Percentiles rank a stretch among this genome's conserved stretches.
Conservation (phyloP, 2,329 filamentous ascomycete genomes). For the Periconia sp. region DNA sequence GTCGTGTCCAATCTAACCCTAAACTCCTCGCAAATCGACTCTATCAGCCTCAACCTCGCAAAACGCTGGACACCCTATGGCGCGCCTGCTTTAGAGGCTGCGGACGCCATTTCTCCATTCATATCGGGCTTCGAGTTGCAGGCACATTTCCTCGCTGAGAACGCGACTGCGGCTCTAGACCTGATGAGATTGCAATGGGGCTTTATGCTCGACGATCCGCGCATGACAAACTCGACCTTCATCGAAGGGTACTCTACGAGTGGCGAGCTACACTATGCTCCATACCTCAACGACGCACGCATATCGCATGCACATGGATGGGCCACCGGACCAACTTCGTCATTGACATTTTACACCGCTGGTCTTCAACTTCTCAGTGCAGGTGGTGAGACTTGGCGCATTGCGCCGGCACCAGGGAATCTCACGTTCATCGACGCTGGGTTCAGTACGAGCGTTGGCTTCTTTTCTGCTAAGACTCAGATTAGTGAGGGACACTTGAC, state of each 20-base stretch:
- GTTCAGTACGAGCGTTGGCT: slow-evolving; percentile 45
- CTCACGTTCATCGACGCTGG: slow-evolving; percentile 46
- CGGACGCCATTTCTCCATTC: slow-evolving; percentile 55
- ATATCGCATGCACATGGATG: slow-evolving; percentile 59
- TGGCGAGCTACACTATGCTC: slow-evolving; percentile 56
- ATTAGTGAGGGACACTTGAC: slow-evolving; percentile 19
- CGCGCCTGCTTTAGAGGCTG: slow-evolving; percentile 56
- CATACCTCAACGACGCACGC: slow-evolving; percentile 56
- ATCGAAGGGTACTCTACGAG: slow-evolving; percentile 58
- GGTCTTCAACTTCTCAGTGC: slow-evolving; percentile 49
- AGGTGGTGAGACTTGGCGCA: slow-evolving; percentile 44
- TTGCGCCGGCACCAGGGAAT: slow-evolving; percentile 45
- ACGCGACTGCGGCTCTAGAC: slow-evolving; percentile 48
- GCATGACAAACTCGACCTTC: slow-evolving; percentile 61
- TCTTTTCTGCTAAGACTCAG: slow-evolving; percentile 41
- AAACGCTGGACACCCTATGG: slow-evolving; percentile 51
- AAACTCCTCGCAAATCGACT: slow-evolving; percentile 31
- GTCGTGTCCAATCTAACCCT: slow-evolving; percentile 47
- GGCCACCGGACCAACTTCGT: slow-evolving; percentile 56
- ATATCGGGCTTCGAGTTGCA: slow-evolving; percentile 56
- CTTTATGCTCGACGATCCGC: slow-evolving; percentile 61
- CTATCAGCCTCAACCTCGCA: slow-evolving; percentile 42
- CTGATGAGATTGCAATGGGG: slow-evolving; percentile 59
- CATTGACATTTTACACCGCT: slow-evolving; percentile 51
- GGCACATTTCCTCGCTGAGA: slow-evolving; percentile 50